Base-by-base conservation (phyloP, 2,329 filamentous ascomycete genomes). In the Arthrobotrys iridis region DNA sequence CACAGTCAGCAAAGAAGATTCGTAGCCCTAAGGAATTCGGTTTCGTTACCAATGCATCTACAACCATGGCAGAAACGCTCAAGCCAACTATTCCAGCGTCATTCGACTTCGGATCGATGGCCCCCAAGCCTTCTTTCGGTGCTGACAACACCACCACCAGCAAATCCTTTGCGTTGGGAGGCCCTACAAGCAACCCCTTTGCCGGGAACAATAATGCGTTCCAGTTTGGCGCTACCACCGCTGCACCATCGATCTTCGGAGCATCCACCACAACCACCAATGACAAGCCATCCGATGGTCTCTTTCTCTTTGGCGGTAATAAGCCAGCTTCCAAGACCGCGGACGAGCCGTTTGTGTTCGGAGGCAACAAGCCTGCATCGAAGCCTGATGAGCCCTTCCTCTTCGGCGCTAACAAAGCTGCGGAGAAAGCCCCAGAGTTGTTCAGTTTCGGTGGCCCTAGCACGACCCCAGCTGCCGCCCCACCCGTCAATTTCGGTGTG, bases 41-140 rank as follows among this genome's bases (percentile, higher is more conserved):
- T 5, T 33, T 65, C 10, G 66, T 70, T n/a, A 60, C 58, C 4
- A 62, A 45, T 7, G 72, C 72, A 10, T 55, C 65, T 1, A 60
- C 72, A 1, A 65, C 64, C 1, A 65, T 76, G 65, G 59, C 59
- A 0, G 65, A 71, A 30, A 65, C 72, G 0, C 71, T 70, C 45
- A 76, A 71, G 65, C 72, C 72, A 30, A 24, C 35, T 4, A 33
- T 71, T 11, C 58, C 65, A 4, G 6, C 72, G 7, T 65, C 64
- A 8, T 76, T 76, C 20, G 72, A 76, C 10, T 76, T 76, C 40
- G 71, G 71, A 10, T 28, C 55, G 0, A 75, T 68, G 71, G 45
- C 15, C 20, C 59, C 71, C 18, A 75, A 75, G 35, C 63, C 63
- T 4, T 28, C 45, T 18, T 75, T 75, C n/a, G 71, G 71, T 10